Evolutionary conservation across 257 asterid species (phyloP).

Genomic region (Solanum appendiculatum): DNA sequence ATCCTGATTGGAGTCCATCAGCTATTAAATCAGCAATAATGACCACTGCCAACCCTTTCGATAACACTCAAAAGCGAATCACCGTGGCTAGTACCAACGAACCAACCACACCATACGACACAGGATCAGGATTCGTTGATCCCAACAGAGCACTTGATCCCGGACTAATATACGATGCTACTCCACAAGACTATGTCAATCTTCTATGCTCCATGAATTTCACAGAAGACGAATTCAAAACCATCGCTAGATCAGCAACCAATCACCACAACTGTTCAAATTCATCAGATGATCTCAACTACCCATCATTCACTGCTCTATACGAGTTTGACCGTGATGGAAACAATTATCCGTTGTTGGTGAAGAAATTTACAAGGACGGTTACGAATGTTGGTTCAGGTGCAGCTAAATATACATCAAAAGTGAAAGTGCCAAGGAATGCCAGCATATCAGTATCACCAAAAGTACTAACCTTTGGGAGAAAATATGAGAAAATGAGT

Average conservation of each 20-base stretch:
- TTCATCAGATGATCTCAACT: slow-evolving; percentile 4
- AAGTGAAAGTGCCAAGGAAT: background rate
- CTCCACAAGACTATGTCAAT: background rate
- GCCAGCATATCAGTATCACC: background rate
- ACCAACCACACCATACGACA: background rate
- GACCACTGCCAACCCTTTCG: slow-evolving; percentile 22
- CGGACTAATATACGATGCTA: slow-evolving; percentile 1
- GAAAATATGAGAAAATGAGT: slow-evolving; percentile 1
- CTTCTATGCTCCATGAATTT: background rate
- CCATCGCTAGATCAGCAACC: background rate
- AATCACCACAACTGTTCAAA: background rate
- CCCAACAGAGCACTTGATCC: background rate
- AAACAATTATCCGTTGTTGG: background rate
- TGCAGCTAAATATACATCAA: background rate
- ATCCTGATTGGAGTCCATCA: slow-evolving; percentile 38
- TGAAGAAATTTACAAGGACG: background rate
- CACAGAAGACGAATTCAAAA: background rate
- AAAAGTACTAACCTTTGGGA: background rate
- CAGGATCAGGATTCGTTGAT: background rate
- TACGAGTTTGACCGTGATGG: background rate
- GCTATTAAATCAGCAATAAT: slow-evolving; percentile 31
- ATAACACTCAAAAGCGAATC: slow-evolving; percentile 1
- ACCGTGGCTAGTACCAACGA: background rate
- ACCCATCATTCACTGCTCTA: slow-evolving; percentile 6
- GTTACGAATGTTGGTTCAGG: slow-evolving; percentile 11